Evolutionary conservation across 2,329 filamentous ascomycete species (phyloP).

Genomic region (Chalaropsis thielavioides): DNA sequence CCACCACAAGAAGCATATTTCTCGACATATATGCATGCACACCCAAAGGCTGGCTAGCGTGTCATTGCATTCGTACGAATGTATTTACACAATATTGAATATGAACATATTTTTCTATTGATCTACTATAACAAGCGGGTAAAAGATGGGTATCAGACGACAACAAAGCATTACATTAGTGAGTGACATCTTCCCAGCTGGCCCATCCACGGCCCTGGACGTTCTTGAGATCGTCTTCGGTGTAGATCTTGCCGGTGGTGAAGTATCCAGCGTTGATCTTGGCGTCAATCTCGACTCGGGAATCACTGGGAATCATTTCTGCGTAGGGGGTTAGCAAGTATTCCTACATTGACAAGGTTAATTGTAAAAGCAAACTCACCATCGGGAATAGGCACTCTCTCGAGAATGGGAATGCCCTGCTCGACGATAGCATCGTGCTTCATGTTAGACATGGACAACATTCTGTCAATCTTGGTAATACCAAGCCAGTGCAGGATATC

Average conservation of each 20-base stretch:
- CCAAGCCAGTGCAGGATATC: conserved; percentile 96
- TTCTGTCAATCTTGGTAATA: conserved; percentile 95
- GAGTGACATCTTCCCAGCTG: conserved; percentile 32
- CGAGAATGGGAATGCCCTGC: conserved; percentile 37
- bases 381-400: conserved; percentile 17
- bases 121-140: not conserved
- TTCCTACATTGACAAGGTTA: not conserved
- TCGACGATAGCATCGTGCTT: conserved; percentile 80
- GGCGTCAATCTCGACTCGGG: conserved; percentile 94
- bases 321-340: conserved; percentile 30
- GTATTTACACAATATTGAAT: too few relatives aligned
- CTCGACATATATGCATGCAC: too few relatives aligned
- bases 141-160: conserved; percentile 9
- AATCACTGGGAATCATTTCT: conserved; percentile 86
- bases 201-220: conserved; percentile 84
- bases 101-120: not conserved
- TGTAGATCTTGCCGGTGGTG: conserved; percentile 81
- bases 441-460: conserved; percentile 89
- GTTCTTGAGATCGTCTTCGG: conserved; percentile 66
- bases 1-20: not conserved
- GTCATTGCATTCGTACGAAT: too few relatives aligned
- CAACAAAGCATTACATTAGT: conserved; percentile 8
- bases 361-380: conserved; percentile 6
- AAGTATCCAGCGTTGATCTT: conserved; percentile 87
- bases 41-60: too few relatives aligned